Percentiles rank a stretch among this genome's conserved stretches.
Conservation (phyloP, 2,329 filamentous ascomycete genomes). For the Penicillium sp. region DNA sequence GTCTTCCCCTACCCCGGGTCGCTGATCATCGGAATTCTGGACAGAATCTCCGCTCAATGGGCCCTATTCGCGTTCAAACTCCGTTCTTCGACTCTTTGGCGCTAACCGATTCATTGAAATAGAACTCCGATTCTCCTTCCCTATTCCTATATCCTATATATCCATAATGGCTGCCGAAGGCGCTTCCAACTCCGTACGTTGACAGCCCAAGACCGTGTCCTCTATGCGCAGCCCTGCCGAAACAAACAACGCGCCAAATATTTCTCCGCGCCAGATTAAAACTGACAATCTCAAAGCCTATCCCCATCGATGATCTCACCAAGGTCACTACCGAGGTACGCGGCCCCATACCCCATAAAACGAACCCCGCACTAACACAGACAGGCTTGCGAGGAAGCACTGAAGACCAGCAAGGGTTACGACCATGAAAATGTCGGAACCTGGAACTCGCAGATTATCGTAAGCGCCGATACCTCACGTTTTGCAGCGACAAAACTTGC, state of each 20-base stretch:
- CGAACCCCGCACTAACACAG: slow-evolving; percentile 10
- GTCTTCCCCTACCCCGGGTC: slow-evolving; percentile 18
- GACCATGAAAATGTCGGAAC: slow-evolving; percentile 80
- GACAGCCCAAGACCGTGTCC: not conserved
- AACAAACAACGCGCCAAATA: not conserved
- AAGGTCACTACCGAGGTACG: slow-evolving; percentile 83
- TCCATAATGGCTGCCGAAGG: slow-evolving; percentile 36
- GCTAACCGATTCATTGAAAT: not conserved
- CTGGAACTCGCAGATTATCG: slow-evolving; percentile 94
- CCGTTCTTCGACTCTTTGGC: not conserved
- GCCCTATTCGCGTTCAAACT: slow-evolving; percentile 3
- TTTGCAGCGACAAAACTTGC: not conserved
- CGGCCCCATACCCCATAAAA: not conserved
- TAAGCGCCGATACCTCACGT: slow-evolving; percentile 49
- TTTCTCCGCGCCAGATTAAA: not conserved
- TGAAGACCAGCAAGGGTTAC: slow-evolving; percentile 76
- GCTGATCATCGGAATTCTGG: slow-evolving; percentile 14
- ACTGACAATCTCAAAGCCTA: slow-evolving; percentile 57
- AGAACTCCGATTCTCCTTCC: not conserved
- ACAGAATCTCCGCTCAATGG: slow-evolving; percentile 15
- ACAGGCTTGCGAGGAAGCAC: slow-evolving; percentile 79
- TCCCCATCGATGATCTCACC: slow-evolving; percentile 74
- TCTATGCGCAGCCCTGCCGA: slow-evolving; percentile 4
- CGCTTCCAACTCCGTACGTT: slow-evolving; percentile 30
- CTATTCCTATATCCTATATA: not conserved